Conservation (phyloP, 208 protist genomes). For the Blastocrithidia nonstop region DNA sequence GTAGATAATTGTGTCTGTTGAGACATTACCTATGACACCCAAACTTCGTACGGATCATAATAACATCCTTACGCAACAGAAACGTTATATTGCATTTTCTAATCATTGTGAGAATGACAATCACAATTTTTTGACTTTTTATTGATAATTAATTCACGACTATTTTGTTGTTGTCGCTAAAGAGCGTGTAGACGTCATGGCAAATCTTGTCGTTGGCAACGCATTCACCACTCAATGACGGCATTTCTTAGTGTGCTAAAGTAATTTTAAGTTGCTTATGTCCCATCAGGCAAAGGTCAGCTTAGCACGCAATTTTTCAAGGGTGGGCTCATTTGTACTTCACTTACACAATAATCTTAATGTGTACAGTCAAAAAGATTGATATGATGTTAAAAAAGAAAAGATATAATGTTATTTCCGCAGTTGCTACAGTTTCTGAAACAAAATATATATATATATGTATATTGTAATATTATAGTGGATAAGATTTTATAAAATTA, state of each 20-base stretch:
- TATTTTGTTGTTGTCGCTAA: not conserved
- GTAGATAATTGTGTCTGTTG: slow-evolving; percentile 90
- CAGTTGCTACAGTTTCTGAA: not conserved
- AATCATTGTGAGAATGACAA: too few relatives aligned
- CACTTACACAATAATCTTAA: not conserved
- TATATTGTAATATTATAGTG: too few relatives aligned
- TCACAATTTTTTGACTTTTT: too few relatives aligned
- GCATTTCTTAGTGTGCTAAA: slow-evolving; percentile 11
- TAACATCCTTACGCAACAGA: not conserved
- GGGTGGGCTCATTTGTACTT: too few relatives aligned
- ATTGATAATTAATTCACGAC: too few relatives aligned
- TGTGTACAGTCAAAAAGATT: slow-evolving; percentile 1
- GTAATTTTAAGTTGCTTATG: slow-evolving; percentile 7
- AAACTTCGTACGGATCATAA: slow-evolving; percentile 76
- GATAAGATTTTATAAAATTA: too few relatives aligned
- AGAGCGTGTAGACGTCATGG: slow-evolving; percentile 8
- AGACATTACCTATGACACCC: slow-evolving; percentile 91
- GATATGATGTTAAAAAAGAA: not conserved
- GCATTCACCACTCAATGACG: slow-evolving; percentile 16
- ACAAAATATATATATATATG: slow-evolving; percentile 1
- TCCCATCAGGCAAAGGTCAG: slow-evolving; percentile 8
- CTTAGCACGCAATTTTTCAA: too few relatives aligned
- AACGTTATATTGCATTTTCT: too few relatives aligned
- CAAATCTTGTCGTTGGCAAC: slow-evolving; percentile 15
- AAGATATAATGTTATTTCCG: not conserved